Conservation (phyloP, 2,329 filamentous ascomycete species). For the Plectosphaerella plurivora region DNA sequence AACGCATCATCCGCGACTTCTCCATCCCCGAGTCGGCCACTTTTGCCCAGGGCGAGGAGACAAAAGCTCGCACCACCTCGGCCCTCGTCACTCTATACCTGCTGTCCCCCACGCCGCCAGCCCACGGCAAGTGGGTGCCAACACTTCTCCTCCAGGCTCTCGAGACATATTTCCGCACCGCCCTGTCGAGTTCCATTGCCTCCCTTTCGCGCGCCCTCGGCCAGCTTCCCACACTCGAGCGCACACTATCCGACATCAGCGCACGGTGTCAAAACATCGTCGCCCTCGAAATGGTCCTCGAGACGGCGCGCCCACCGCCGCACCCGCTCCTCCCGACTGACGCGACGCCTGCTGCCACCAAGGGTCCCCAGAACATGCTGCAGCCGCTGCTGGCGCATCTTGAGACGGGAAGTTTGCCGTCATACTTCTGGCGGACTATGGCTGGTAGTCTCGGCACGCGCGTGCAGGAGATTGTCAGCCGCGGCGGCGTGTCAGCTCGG, state of each 20-base stretch:
- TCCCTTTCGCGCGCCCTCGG: constrained; percentile 71
- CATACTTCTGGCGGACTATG: constrained; percentile 90
- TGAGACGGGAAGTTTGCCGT: constrained; percentile 81
- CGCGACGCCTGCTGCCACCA: constrained; percentile 9
- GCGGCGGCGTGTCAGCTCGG: constrained; percentile 79
- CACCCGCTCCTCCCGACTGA: constrained; percentile 58
- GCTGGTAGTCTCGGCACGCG: constrained; percentile 71
- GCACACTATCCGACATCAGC: constrained; percentile 76
- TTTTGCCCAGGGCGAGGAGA: constrained; percentile 67
- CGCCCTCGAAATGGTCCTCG: constrained; percentile 77
- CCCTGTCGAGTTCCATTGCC: constrained; percentile 73
- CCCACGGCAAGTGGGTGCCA: constrained; percentile 57
- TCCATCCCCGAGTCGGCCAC: constrained; percentile 57
- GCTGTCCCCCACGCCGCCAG: constrained; percentile 59
- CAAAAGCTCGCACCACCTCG: constrained; percentile 66
- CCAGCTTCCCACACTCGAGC: constrained; percentile 76
- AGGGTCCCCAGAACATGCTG: constrained; percentile 52
- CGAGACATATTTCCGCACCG: constrained; percentile 76
- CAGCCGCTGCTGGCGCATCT: constrained; percentile 70
- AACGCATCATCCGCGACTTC: constrained; percentile 81
- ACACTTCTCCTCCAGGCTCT: constrained; percentile 70
- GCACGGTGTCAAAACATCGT: constrained; percentile 86
- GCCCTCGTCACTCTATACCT: constrained; percentile 76
- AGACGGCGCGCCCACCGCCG: constrained; percentile 58
- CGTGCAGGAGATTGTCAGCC: constrained; percentile 78